Base-by-base conservation (phyloP, 345 rosid species). In the Corchorus olitorius region DNA sequence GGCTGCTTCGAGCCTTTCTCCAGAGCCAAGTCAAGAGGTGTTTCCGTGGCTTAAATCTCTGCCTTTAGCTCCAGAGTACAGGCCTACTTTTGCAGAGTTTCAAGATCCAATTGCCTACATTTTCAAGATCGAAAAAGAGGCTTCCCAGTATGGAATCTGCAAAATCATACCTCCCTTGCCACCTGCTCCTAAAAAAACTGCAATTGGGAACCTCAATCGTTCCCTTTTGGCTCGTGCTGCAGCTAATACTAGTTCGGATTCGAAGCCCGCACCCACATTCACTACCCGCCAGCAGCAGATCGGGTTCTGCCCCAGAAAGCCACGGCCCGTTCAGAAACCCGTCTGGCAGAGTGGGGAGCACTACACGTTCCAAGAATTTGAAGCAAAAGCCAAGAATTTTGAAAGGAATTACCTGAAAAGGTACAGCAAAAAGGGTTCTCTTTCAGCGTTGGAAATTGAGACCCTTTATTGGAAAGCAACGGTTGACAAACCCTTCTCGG, bases 21-120 rank as follows among this genome's bases (percentile, higher is more conserved):
- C 87, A 35, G 92, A 88, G 83, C 74, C 86, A 76, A 67, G 86
- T 15, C 80, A 70, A 78, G 99, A 93, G 61, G 96, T 91, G 54
- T 87, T 91, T 76, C 86, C 93, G 5, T 96, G 99, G 99, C 93
- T 96, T 11, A 96, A 87, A 82, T 88, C 90, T 78, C 83, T 95
- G 33, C 97, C 99, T 72, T 58, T 88, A 14, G 99, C 99, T 8
- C 99, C 99, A 9, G 99, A 96, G 85, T 96, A 88, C 79, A 92
- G 84, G 70, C 99, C 99, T 12, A 89, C 94, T 43, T 70, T 82
- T 1, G 85, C 91, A 6, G 99, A 96, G 91, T 96, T 96, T 70
- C 99, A 93, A 91, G 99, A 96, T 93, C 99, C 99, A 79, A 96
- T 96, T 78, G 93, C 98, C 70, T 96, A 96, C 96, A 96, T 96